Evolutionary conservation across 768 basidiomycete species (phyloP).

Genomic region (Calocybe gangraenosa): DNA sequence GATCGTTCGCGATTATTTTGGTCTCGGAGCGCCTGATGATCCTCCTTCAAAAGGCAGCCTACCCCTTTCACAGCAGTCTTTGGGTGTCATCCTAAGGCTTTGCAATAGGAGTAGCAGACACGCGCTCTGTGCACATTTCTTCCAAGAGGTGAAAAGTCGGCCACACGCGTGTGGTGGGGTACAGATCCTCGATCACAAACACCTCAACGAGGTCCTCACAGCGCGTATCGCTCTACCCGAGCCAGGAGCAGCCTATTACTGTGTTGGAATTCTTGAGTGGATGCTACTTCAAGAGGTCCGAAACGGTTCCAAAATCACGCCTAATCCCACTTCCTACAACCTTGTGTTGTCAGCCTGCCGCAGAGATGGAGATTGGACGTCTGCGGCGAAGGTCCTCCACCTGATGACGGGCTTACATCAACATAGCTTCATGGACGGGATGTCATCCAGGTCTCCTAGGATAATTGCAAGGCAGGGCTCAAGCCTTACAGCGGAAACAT

Average conservation of each 20-base stretch:
- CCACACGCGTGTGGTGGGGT: constrained; percentile 32
- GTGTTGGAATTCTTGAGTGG: constrained; percentile 63
- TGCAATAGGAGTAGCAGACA: constrained; percentile 49
- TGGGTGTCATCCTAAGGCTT: constrained; percentile 51
- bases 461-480: constrained; percentile 41
- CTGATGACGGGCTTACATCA: constrained; percentile 67
- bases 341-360: constrained; percentile 63
- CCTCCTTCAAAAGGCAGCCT: constrained; percentile 31
- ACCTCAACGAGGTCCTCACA: constrained; percentile 60
- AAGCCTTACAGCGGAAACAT: constrained; percentile 44
- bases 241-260: constrained; percentile 38
- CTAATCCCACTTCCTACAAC: constrained; percentile 50
- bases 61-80: constrained; percentile 40
- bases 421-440: constrained; percentile 50
- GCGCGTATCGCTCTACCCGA: constrained; percentile 44
- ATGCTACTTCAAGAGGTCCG: constrained; percentile 54
- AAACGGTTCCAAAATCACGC: constrained; percentile 43
- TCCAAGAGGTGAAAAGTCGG: constrained; percentile 52
- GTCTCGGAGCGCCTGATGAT: constrained; percentile 49
- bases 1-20: constrained; percentile 58
- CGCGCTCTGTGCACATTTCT: constrained; percentile 49
- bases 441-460: constrained; percentile 31
- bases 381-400: constrained; percentile 54
- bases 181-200: constrained; percentile 43
- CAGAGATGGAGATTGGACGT: constrained; percentile 59